Evolutionary conservation across 2,329 filamentous ascomycete species (phyloP).

Genomic region (Ramularia endophylla): DNA sequence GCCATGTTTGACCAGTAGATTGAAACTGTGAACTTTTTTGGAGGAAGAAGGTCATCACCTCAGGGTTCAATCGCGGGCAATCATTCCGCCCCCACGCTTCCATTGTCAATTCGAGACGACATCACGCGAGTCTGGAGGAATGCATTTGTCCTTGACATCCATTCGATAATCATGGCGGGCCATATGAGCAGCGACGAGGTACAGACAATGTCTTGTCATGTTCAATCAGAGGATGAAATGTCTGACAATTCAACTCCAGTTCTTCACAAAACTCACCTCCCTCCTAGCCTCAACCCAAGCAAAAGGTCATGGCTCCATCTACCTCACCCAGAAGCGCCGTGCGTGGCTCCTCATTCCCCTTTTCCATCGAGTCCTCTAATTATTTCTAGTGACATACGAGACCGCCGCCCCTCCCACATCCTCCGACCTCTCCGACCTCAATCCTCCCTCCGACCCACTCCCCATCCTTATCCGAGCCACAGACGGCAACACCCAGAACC

Average conservation of each 20-base stretch:
- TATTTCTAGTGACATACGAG: conserved; percentile 36
- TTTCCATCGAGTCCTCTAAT: conserved; percentile 3
- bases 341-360: conserved; percentile 15
- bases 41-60: too few species aligned
- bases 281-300: conserved; percentile 63
- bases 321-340: conserved; percentile 72
- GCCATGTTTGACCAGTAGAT: too few species aligned
- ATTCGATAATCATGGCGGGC: conserved; percentile 43
- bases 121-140: conserved; percentile 6
- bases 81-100: conserved; percentile 1
- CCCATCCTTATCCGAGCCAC: conserved; percentile 78
- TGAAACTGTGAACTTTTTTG: too few species aligned
- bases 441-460: conserved; percentile 50
- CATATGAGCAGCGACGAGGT: conserved; percentile 60
- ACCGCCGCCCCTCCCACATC: conserved; percentile 33
- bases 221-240: too few species aligned
- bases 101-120: conserved; percentile 7
- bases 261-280: conserved; percentile 62
- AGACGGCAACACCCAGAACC: conserved; percentile 58
- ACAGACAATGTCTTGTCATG: conserved; percentile 6
- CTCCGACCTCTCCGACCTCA: conserved; percentile 54
- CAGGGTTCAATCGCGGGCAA: too few species aligned
- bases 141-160: neutral
- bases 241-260: conserved; percentile 45
- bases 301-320: conserved; percentile 67